These are phyloP conservation scores for Corynascus novoguineensis DNA, from an alignment of 495 filamentous ascomycete species.

Conservation along the genomic window DNA sequence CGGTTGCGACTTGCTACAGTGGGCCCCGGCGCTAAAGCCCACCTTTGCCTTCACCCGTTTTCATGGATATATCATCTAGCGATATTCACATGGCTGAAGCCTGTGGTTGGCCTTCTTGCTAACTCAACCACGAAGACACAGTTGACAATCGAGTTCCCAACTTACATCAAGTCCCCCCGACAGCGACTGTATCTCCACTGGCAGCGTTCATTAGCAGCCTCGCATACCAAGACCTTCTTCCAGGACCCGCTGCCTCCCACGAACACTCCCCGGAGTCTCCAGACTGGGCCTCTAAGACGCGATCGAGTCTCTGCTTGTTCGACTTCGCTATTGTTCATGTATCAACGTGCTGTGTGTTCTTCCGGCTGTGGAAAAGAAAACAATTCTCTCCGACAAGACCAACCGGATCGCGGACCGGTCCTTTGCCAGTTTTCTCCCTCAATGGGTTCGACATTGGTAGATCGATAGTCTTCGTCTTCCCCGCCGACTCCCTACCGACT, in stretches of 20 bases:
- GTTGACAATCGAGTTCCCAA: no score
- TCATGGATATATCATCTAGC: neutral
- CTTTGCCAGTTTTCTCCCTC: neutral
- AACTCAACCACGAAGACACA: no score
- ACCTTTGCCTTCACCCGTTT: neutral
- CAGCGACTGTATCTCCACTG: no score
- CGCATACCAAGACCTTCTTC: no score
- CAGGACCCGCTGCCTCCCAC: neutral
- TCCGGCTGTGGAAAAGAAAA: neutral
- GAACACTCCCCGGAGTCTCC: neutral
- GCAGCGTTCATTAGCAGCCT: no score
- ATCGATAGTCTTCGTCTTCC: conserved; percentile 8
- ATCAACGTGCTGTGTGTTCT: neutral
- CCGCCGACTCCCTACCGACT: no score
- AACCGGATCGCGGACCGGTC: neutral
- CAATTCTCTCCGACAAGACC: neutral
- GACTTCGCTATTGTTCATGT: neutral
- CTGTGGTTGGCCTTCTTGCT: no score
- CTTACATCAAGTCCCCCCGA: no score
- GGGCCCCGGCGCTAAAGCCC: conserved; percentile 3
- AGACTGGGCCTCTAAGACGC: no score
- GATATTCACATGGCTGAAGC: neutral
- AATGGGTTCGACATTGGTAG: conserved; percentile 13
- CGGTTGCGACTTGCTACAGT: conserved; percentile 1
- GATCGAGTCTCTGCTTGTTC: neutral